Percentiles rank a stretch among this genome's conserved stretches.
phyloP scores from a whole-genome alignment of 495 filamentous ascomycete species.

The Daldinia loculata region DNA sequence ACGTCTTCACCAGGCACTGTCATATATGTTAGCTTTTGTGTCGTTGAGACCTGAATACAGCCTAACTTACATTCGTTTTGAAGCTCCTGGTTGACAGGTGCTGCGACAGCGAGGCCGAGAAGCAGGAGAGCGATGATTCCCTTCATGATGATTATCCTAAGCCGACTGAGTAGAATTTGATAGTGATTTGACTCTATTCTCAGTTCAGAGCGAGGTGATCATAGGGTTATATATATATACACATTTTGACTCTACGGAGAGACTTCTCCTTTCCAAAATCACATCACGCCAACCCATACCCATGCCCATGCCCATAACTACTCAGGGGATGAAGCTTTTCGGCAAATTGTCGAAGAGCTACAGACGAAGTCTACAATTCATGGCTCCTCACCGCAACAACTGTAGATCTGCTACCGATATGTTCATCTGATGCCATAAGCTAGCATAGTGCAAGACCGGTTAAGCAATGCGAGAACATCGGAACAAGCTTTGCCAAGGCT shows the following conservation, averaged over 20 bases:
- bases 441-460: conserved; percentile 7
- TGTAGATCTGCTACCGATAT: conserved; percentile 3
- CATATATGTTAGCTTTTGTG: background rate
- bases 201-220: background rate
- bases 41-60: background rate
- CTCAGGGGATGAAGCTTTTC: conserved; percentile 20
- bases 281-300: background rate
- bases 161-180: conserved; percentile 2
- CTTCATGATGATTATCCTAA: conserved; percentile 26
- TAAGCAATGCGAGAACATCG: conserved; percentile 25
- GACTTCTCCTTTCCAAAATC: background rate
- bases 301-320: conserved; percentile 4
- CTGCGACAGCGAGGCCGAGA: conserved; percentile 32
- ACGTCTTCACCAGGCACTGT: conserved; percentile 13
- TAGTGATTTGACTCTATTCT: conserved; percentile 6
- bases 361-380: conserved; percentile 3
- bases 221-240: conserved; percentile 32
- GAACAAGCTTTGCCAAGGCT: conserved; percentile 40
- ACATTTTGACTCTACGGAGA: conserved; percentile 10
- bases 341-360: conserved; percentile 20
- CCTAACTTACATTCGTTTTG: conserved; percentile 7
- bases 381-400: conserved; percentile 9
- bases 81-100: conserved; percentile 22
- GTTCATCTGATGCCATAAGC: conserved; percentile 11
- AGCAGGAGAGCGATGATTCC: conserved; percentile 35